Evolutionary conservation across 2,329 filamentous ascomycete genomes (phyloP).

Genomic region (Rugonectria rugulosa): DNA sequence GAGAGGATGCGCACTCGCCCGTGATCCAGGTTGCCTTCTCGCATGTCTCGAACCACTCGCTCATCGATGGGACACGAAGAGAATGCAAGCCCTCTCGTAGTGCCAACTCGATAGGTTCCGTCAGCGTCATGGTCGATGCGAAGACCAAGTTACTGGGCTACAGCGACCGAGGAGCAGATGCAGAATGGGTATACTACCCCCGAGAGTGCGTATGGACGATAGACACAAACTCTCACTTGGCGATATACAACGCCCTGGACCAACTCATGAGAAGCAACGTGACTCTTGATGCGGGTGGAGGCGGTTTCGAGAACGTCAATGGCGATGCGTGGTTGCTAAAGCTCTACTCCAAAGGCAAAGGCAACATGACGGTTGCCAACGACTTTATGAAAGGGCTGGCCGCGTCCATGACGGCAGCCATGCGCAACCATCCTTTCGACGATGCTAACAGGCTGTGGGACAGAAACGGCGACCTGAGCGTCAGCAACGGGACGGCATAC

Average conservation of each 20-base stretch:
- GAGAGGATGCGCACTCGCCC: background rate
- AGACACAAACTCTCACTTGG: background rate
- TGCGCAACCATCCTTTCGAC: background rate
- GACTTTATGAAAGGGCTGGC: background rate
- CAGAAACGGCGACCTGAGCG: background rate
- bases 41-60: background rate
- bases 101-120: background rate
- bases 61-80: background rate
- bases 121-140: background rate
- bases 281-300: background rate
- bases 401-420: background rate
- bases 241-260: background rate
- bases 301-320: background rate
- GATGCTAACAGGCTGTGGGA: background rate
- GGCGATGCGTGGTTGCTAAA: background rate
- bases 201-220: background rate
- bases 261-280: background rate
- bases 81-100: background rate
- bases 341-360: background rate
- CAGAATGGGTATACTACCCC: background rate
- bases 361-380: background rate
- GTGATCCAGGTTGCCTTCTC: background rate
- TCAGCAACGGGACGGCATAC: background rate
- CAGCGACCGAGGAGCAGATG: background rate
- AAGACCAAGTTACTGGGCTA: background rate